Percentiles rank a stretch among this genome's conserved stretches.
phyloP scores from a whole-genome alignment of 768 basidiomycete species.

The Hemileccinum rubropunctum region DNA sequence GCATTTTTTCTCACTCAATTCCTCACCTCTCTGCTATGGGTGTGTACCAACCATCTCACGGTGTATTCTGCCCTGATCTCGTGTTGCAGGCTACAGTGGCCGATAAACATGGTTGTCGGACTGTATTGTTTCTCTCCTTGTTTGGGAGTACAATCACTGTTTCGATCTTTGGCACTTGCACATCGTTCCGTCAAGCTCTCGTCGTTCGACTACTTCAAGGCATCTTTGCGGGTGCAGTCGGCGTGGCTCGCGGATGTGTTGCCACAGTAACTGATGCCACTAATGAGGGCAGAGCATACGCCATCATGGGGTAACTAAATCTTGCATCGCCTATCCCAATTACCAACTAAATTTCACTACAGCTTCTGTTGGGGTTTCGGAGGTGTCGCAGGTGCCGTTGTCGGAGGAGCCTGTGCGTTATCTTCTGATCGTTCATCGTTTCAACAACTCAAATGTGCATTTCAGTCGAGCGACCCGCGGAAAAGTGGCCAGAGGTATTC shows the following conservation, averaged over 20 bases:
- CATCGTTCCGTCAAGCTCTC: slow-evolving; percentile 75
- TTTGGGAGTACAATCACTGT: slow-evolving; percentile 83
- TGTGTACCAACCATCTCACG: slow-evolving; percentile 28
- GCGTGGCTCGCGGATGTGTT: slow-evolving; percentile 89
- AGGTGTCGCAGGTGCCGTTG: slow-evolving; percentile 85
- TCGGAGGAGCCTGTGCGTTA: slow-evolving; percentile 76
- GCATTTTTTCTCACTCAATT: slow-evolving; percentile 96
- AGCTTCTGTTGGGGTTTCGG: slow-evolving; percentile 97
- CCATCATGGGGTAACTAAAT: slow-evolving; percentile 69
- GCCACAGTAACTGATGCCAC: slow-evolving; percentile 84
- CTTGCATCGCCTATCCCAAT: slow-evolving; percentile 1
- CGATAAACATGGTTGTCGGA: slow-evolving; percentile 83
- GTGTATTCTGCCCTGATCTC: no score
- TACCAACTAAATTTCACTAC: slow-evolving; percentile 3
- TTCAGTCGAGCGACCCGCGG: slow-evolving; percentile 77
- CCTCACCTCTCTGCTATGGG: slow-evolving; percentile 92
- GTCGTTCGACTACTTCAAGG: slow-evolving; percentile 87
- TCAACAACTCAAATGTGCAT: slow-evolving; percentile 7
- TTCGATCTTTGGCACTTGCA: slow-evolving; percentile 73
- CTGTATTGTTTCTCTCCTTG: slow-evolving; percentile 81
- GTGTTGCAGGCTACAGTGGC: slow-evolving; percentile 81
- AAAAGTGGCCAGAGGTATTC: slow-evolving; percentile 83
- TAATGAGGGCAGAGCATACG: slow-evolving; percentile 94
- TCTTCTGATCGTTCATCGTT: not conserved
- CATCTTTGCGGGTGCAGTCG: slow-evolving; percentile 90